Evolutionary conservation across 139 green algal species (phyloP), one percentile per base, ranked within the genome.

Genomic region (Chlamydomonas sp.): DNA sequence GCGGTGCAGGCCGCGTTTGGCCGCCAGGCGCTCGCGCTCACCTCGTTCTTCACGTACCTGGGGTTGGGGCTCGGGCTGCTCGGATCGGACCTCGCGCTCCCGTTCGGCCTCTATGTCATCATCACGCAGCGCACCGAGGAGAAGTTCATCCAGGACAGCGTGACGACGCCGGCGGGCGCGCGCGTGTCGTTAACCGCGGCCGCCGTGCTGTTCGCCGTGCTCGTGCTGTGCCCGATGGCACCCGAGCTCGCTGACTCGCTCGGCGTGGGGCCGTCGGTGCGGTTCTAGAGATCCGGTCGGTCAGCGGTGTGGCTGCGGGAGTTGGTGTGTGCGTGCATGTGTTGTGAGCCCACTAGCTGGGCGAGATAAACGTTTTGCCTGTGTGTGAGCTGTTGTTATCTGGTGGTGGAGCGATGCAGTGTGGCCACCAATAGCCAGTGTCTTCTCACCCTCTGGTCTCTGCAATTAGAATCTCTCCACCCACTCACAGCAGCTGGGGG

Each of bases 71-170:
- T 73, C 49, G 66, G 63, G 2, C 62, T 75, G 37, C 37, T 79
- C 37, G 48, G 74, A 8, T 64, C 35, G 36, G 47, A 30, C 35
- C 34, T 96, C 62, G 79, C 84, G 1, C 73, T 95, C 36, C 89
- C 90, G 6, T 96, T 92, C 70, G 90, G 90, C 0, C 81, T 96
- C 26, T 95, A 89, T 75, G 81, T 96, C 8, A 77, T 96, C 67
- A 87, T 96, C 65, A 90, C 6, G 10, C 60, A 68, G 34, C 30
- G 60, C 10, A 68, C 60, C 31, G 31, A 28, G 20, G 60, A 68
- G 60, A 43, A 47, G 60, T 68, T 48, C 26, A 68, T 68, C 60
- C 85, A 81, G 76, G 85, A 94, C 47, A 83, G 74, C 28, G 85
- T 91, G 28, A 79, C 76, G 8, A 71, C 73, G 26, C 59, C 85